phyloP scores from a whole-genome alignment of 345 rosid species.

The Erodium maritimum region DNA sequence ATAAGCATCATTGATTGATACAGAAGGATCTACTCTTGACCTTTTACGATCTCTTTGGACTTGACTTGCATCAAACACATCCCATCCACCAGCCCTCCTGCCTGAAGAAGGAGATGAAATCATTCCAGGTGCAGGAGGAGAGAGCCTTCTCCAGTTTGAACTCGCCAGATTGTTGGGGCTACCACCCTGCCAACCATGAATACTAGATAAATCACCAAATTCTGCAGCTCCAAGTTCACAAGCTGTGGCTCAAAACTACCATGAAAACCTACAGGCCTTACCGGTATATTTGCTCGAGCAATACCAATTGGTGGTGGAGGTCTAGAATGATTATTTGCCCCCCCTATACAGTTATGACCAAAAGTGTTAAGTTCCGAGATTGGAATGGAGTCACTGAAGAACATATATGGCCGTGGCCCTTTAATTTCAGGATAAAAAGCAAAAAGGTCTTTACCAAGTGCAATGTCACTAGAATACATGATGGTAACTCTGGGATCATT shows the following conservation, averaged over 20 bases:
- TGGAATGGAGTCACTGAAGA: slow-evolving; percentile 30
- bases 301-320: slow-evolving; percentile 21
- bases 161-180: slow-evolving; percentile 20
- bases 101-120: slow-evolving; percentile 44
- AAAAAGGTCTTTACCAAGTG: slow-evolving; percentile 46
- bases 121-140: slow-evolving; percentile 47
- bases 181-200: slow-evolving; percentile 22
- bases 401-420: slow-evolving; percentile 46
- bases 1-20: slow-evolving; percentile 19
- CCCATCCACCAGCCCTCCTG: slow-evolving; percentile 56
- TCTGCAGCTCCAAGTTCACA: slow-evolving; percentile 44
- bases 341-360: slow-evolving; percentile 31
- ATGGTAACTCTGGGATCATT: slow-evolving; percentile 85
- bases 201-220: slow-evolving; percentile 29
- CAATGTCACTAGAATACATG: slow-evolving; percentile 60
- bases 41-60: slow-evolving; percentile 60
- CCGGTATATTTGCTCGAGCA: slow-evolving; percentile 27
- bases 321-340: slow-evolving; percentile 21
- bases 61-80: slow-evolving; percentile 48
- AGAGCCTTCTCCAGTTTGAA: slow-evolving; percentile 53
- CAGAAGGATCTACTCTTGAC: slow-evolving; percentile 46
- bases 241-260: slow-evolving; percentile 38
- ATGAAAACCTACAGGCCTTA: slow-evolving; percentile 37
- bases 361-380: slow-evolving; percentile 30
- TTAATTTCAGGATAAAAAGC: slow-evolving; percentile 40